phyloP scores from a whole-genome alignment of 1,139 yeast species.

The Suzukiozyma palmioleophila region DNA sequence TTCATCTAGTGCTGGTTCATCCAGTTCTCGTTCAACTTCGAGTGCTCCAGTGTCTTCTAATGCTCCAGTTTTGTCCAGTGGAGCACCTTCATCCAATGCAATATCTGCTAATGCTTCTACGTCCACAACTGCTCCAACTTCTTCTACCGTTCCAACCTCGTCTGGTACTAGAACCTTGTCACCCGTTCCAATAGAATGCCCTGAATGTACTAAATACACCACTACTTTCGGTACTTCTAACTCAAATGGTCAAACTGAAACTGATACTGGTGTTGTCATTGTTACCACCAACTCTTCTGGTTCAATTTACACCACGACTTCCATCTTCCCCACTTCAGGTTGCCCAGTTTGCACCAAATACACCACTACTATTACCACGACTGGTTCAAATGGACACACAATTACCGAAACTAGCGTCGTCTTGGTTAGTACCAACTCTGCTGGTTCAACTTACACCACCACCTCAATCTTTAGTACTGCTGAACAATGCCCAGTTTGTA shows the following conservation, averaged over 20 bases:
- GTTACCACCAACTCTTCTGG: constrained; percentile 7
- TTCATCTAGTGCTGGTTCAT: too few relatives aligned
- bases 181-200: constrained; percentile 3
- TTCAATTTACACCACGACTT: constrained; percentile 1
- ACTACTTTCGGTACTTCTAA: constrained; percentile 1
- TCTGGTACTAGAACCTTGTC: too few relatives aligned
- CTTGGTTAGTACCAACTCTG: constrained; percentile 7
- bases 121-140: too few relatives aligned
- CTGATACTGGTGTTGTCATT: constrained; percentile 8
- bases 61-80: too few relatives aligned
- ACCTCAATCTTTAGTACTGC: constrained; percentile 2
- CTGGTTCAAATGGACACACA: constrained; percentile 1
- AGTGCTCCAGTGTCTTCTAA: too few relatives aligned
- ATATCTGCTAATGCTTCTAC: too few relatives aligned
- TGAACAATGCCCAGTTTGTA: not conserved
- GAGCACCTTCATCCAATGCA: too few relatives aligned
- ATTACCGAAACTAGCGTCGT: constrained; percentile 9
- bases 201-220: constrained; percentile 2
- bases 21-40: too few relatives aligned
- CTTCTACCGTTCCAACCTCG: too few relatives aligned
- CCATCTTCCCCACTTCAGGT: constrained; percentile 1
- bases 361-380: constrained; percentile 3
- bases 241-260: constrained; percentile 1
- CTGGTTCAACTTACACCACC: constrained; percentile 4
- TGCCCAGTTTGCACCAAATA: constrained; percentile 1